phyloP scores from a whole-genome alignment of 495 filamentous ascomycete genomes.

The Penicillium mononematosum region DNA sequence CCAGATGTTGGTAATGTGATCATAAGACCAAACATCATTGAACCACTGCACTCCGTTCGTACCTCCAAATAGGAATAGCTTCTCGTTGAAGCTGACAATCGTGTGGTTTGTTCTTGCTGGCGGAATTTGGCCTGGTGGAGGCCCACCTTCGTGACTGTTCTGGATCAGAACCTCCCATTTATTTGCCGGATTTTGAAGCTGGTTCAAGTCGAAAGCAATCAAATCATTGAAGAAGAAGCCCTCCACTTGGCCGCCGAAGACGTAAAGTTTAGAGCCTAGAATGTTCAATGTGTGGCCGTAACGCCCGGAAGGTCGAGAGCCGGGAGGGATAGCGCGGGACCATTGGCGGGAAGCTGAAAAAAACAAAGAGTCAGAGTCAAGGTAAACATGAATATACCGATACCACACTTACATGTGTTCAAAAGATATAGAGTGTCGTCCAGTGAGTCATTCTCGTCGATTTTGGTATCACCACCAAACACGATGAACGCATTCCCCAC shows the following conservation, averaged over 20 bases:
- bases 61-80: conserved; percentile 94
- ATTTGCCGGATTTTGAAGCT: conserved; percentile 81
- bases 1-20: conserved; percentile 77
- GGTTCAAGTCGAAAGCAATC: conserved; percentile 94
- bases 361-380: conserved; percentile 13
- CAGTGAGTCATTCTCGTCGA: conserved; percentile 84
- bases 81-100: conserved; percentile 87
- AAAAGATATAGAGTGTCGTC: conserved; percentile 96
- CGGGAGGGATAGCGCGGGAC: conserved; percentile 86
- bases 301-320: conserved; percentile 78
- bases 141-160: conserved; percentile 68
- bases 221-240: conserved; percentile 97
- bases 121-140: conserved; percentile 67
- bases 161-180: conserved; percentile 89
- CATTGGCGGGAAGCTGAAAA: conserved; percentile 88
- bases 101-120: conserved; percentile 94
- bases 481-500: conserved; percentile 99
- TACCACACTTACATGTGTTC: conserved; percentile 80
- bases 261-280: conserved; percentile 90
- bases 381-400: background rate
- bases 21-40: conserved; percentile 97
- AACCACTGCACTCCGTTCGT: conserved; percentile 95
- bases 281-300: conserved; percentile 98
- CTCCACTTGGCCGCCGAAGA: conserved; percentile 97
- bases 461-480: conserved; percentile 97